Percentiles rank a stretch among this genome's conserved stretches.
These are phyloP conservation scores for Septoria petroselini DNA, from an alignment of 2,329 filamentous ascomycete species.

Conservation along the genomic window DNA sequence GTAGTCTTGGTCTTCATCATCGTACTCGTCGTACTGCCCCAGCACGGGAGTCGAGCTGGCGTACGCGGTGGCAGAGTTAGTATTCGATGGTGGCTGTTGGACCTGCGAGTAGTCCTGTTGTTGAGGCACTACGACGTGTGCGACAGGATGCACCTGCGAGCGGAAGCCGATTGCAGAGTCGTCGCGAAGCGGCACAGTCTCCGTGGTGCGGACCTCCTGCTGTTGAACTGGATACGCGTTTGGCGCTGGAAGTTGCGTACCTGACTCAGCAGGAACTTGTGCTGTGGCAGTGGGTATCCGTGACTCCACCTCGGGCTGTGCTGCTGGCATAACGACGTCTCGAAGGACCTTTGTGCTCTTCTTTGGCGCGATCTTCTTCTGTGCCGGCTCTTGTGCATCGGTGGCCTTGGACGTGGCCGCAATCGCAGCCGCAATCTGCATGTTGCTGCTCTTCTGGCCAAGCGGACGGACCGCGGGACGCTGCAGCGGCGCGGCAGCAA, in stretches of 20 bases:
- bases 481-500: constrained; percentile 46
- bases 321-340: constrained; percentile 22
- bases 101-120: constrained; percentile 11
- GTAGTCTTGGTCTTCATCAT: constrained; percentile 66
- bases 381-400: constrained; percentile 9
- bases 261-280: constrained; percentile 7
- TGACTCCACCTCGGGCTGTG: constrained; percentile 13
- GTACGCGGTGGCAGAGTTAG: constrained; percentile 4
- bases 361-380: constrained; percentile 34
- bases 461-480: constrained; percentile 63
- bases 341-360: constrained; percentile 37
- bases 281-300: constrained; percentile 3
- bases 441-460: constrained; percentile 28
- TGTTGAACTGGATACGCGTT: constrained; percentile 21
- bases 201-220: constrained; percentile 30
- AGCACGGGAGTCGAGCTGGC: constrained; percentile 17
- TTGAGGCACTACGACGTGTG: constrained; percentile 6
- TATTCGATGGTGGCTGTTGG: constrained; percentile 1
- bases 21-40: constrained; percentile 59
- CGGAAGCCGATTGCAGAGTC: constrained; percentile 19
- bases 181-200: constrained; percentile 33
- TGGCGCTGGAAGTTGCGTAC: background rate
- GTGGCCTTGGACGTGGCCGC: constrained; percentile 16
- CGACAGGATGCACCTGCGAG: constrained; percentile 2
- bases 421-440: constrained; percentile 21